Evolutionary conservation across 2,329 filamentous ascomycete genomes (phyloP), one percentile per base, ranked within the genome.

Genomic region (Colletotrichum sp.): DNA sequence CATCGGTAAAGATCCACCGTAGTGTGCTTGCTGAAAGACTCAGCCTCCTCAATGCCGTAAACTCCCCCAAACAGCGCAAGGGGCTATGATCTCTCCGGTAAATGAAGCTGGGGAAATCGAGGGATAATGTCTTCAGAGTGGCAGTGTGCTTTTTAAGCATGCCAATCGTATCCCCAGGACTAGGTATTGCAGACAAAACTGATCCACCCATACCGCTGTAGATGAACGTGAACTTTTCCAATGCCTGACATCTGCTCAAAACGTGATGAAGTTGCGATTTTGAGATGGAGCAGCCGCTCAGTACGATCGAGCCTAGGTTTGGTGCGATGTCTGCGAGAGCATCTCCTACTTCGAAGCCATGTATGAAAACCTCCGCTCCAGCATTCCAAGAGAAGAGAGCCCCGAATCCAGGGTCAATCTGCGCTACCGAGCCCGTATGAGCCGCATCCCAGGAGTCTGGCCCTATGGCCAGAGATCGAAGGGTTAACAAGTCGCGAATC

Each of bases 361-460:
- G n/a, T 7, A 52, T 21, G 44, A 21, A 52, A 52, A 21, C n/a
- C 12, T 52, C 44, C 44, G 44, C n/a, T 8, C n/a, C 44, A 13
- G 10, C 44, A 52, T 21, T 13, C 44, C 44, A 52, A 13, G n/a
- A 52, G 6, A 52, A 52, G 44, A 52, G n/a, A 12, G n/a, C 10
- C n/a, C n/a, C 44, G n/a, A 52, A 52, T 52, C 44, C 18, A 52
- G 44, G 44, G 44, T 13, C 44, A 52, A 52, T 52, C 44, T 13
- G 44, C 44, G 36, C 16, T 0, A 44, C 36, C 16, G 36, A 44
- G 36, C 36, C 36, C 16, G 36, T 44, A 3, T 10, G 3, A 18
- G 8, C 9, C 18, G 0, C 9, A 21, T 21, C n/a, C 3, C n/a
- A 4, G 6, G n/a, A 1, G 10, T 13, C 12, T 13, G 10, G 0